Evolutionary conservation across 2,329 filamentous ascomycete genomes (phyloP).

Genomic region (Diaporthe caulivora): DNA sequence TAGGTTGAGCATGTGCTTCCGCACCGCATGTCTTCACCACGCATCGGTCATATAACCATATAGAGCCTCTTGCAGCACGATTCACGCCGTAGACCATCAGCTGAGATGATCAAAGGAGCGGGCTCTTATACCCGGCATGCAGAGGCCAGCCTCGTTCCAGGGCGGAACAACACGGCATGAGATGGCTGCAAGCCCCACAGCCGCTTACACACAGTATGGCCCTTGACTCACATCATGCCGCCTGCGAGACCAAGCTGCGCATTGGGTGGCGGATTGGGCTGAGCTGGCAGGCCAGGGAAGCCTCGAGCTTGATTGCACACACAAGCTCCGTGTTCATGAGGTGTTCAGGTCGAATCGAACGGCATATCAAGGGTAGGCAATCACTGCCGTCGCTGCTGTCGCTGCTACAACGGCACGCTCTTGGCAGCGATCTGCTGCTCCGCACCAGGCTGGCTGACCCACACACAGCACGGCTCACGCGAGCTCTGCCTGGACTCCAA

Average conservation of each 20-base stretch:
- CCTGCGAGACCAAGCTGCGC: neutral
- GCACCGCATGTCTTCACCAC: neutral
- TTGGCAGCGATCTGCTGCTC: conserved; percentile 27
- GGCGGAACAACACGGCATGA: neutral
- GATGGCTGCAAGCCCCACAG: conserved; percentile 12
- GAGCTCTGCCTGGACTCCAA: conserved; percentile 25
- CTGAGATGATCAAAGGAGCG: conserved; percentile 10
- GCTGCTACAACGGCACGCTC: neutral
- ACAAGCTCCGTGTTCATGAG: neutral
- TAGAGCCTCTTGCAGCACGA: conserved; percentile 17
- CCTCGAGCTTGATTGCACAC: conserved; percentile 12
- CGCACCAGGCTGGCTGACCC: conserved; percentile 24
- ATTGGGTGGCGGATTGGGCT: neutral
- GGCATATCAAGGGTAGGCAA: neutral
- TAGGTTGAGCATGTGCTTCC: neutral
- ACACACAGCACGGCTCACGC: conserved; percentile 32
- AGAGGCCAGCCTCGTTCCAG: conserved; percentile 20
- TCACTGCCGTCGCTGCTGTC: neutral
- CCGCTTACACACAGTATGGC: conserved; percentile 10
- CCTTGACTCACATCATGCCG: conserved; percentile 1
- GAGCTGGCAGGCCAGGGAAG: neutral
- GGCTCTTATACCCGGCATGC: conserved; percentile 9
- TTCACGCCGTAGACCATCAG: conserved; percentile 1
- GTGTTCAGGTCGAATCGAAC: neutral
- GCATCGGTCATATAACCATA: conserved; percentile 5